Evolutionary conservation across 2,329 filamentous ascomycete species (phyloP), one percentile per base, ranked within the genome.

Genomic region (Fusarium sp.): DNA sequence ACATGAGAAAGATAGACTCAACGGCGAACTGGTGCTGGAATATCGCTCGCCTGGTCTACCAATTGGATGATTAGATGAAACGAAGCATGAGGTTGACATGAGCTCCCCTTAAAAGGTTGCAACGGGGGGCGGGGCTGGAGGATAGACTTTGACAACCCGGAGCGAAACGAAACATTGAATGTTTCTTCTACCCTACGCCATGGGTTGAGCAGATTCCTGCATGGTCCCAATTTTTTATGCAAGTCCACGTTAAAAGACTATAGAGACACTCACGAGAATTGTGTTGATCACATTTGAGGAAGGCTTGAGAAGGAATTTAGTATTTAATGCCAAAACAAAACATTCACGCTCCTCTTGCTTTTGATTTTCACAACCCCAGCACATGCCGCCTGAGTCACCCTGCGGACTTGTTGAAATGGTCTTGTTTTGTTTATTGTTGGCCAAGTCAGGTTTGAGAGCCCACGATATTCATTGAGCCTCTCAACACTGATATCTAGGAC

Each of bases 11-110:
- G 53, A 80, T 84, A 26, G 88, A 90, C 72, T 79, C 80, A 1
- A 84, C 86, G 18, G 86, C 87, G 6, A 77, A 80, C 29, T 89
- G 87, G 86, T 84, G 84, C 63, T 89, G 86, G 86, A 79, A 78
- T 33, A 78, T 88, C 23, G 73, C 85, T 49, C 80, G 81, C 74
- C 78, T 79, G 11, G 68, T 88, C 31, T 88, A 84, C 62, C 75
- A 76, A 21, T 63, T 83, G 42, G 80, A 75, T 6, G 73, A 75
- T 54, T 75, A 37, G 43, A 49, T 47, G 24, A 18, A 33, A 29
- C 23, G 35, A 31, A 23, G 39, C 11, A 53, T 29, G 8, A 23
- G 37, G 31, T 31, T 28, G 24, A 12, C 28, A 26, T 21, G 5
- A 21, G 21, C 38, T 53, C 41, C 18, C 52, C n/a, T 43, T 44